phyloP scores from a whole-genome alignment of 2,329 filamentous ascomycete genomes.

The Penicillium sp. region DNA sequence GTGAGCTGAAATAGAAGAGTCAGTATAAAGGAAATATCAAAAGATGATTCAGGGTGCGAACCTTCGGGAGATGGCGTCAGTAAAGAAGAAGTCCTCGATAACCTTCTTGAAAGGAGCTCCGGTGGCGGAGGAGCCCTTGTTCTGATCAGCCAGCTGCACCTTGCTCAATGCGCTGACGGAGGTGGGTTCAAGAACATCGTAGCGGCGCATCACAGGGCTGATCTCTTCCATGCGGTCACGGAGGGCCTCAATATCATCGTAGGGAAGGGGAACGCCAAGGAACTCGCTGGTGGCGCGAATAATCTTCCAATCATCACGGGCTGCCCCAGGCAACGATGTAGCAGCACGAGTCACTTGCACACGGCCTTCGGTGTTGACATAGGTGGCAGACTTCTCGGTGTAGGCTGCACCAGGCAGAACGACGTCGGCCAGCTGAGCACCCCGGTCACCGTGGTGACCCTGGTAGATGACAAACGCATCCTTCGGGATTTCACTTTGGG shows the following conservation, averaged over 20 bases:
- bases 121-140: constrained; percentile 78
- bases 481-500: constrained; percentile 83
- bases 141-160: constrained; percentile 93
- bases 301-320: constrained; percentile 98
- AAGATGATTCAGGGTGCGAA: constrained; percentile 48
- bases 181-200: constrained; percentile 86
- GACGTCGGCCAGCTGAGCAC: constrained; percentile 89
- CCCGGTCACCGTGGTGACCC: constrained; percentile 93
- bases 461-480: constrained; percentile 97
- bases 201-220: constrained; percentile 82
- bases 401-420: constrained; percentile 93
- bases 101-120: constrained; percentile 77
- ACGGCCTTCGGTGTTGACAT: constrained; percentile 96
- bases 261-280: constrained; percentile 80
- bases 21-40: constrained; percentile 8
- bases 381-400: constrained; percentile 94
- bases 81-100: constrained; percentile 98
- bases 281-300: constrained; percentile 91
- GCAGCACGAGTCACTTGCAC: constrained; percentile 92
- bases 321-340: constrained; percentile 82
- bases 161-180: constrained; percentile 76
- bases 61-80: constrained; percentile 95
- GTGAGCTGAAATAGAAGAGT: constrained; percentile 62
- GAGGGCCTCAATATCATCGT: constrained; percentile 86
- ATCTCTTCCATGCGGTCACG: constrained; percentile 95